phyloP scores from a whole-genome alignment of 2,329 filamentous ascomycete genomes.

The Aspergillus fumigatus region DNA sequence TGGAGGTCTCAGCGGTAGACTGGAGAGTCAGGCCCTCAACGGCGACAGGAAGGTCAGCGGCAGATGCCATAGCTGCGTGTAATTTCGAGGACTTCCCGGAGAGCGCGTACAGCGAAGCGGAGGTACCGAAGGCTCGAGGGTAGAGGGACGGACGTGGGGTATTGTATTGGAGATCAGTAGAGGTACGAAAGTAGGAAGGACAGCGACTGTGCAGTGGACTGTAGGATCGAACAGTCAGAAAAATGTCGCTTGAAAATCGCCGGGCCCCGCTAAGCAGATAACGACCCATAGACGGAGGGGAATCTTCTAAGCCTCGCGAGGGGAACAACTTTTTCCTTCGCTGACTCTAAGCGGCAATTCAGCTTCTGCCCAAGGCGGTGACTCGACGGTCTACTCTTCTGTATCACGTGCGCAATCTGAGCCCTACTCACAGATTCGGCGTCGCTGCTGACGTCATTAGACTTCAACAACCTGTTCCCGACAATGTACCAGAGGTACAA shows the following conservation, averaged over 20 bases:
- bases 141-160: conserved; percentile 7
- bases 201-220: conserved; percentile 10
- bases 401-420: conserved; percentile 4
- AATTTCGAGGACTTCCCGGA: conserved; percentile 9
- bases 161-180: neutral
- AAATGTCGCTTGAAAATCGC: conserved; percentile 31
- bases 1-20: conserved; percentile 35
- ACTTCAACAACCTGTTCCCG: neutral
- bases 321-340: conserved; percentile 22
- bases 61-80: conserved; percentile 31
- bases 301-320: conserved; percentile 12
- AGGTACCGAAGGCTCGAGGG: conserved; percentile 5
- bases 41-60: conserved; percentile 29
- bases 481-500: neutral
- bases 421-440: neutral
- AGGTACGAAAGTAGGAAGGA: conserved; percentile 15
- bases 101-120: conserved; percentile 5
- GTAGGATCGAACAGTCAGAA: conserved; percentile 15
- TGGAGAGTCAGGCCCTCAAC: conserved; percentile 39
- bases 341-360: conserved; percentile 27
- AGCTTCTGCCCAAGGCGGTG: conserved; percentile 24
- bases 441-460: neutral
- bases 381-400: conserved; percentile 10
- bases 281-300: conserved; percentile 35
- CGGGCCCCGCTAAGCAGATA: conserved; percentile 37